A percentile compares a stretch with the other conserved stretches of the same genome.
Evolutionary conservation across 2,329 filamentous ascomycete species (phyloP).

Genomic region (Hymenoscyphus fructigenus): DNA sequence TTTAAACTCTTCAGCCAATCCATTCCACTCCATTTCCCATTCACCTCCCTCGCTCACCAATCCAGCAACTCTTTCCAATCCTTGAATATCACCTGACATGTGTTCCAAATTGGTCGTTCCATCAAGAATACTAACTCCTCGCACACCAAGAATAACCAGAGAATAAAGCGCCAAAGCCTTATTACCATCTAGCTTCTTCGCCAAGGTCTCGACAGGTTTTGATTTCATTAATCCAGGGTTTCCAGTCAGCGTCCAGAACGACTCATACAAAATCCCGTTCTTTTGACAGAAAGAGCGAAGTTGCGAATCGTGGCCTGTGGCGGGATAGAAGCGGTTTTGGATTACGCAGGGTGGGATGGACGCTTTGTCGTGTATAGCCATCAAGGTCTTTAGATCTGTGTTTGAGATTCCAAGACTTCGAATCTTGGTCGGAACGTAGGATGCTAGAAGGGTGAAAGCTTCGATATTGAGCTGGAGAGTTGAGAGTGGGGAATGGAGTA

Average conservation of each 20-base stretch:
- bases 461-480: conserved; percentile 53
- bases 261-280: conserved; percentile 54
- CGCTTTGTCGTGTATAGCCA: neutral
- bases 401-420: conserved; percentile 76
- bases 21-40: conserved; percentile 34
- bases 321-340: conserved; percentile 71
- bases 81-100: conserved; percentile 53
- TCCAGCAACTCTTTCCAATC: conserved; percentile 41
- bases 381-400: conserved; percentile 28
- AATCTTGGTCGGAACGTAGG: conserved; percentile 63
- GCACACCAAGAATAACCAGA: conserved; percentile 55
- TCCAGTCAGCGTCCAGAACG: conserved; percentile 61
- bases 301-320: conserved; percentile 57
- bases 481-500: conserved; percentile 57
- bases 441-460: conserved; percentile 66
- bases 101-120: conserved; percentile 52
- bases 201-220: conserved; percentile 50
- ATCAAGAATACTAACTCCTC: conserved; percentile 51
- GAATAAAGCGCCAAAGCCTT: conserved; percentile 52
- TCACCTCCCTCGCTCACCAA: conserved; percentile 43
- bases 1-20: conserved; percentile 3
- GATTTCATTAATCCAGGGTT: conserved; percentile 52
- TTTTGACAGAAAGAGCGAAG: conserved; percentile 57
- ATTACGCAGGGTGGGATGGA: conserved; percentile 45
- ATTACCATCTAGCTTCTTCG: conserved; percentile 47